phyloP scores from a whole-genome alignment of 495 filamentous ascomycete species.

The Cetradonia linearis region DNA sequence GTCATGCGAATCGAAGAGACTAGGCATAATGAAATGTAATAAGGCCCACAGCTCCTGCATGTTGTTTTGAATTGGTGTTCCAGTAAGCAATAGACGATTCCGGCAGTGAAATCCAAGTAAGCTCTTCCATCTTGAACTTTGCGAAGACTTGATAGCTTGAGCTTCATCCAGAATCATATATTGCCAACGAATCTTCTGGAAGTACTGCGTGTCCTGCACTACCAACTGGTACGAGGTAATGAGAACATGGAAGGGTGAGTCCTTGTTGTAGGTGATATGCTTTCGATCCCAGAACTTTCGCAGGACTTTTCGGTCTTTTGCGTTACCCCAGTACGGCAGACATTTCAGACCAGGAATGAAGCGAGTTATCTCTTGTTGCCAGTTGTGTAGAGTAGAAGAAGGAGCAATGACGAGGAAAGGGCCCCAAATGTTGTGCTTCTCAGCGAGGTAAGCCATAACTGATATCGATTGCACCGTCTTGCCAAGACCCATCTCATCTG shows the following conservation, averaged over 20 bases:
- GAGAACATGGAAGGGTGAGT: constrained; percentile 88
- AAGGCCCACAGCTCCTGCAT: constrained; percentile 99
- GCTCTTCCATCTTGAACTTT: constrained; percentile 93
- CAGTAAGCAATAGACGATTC: constrained; percentile 87
- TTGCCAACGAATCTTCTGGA: constrained; percentile 98
- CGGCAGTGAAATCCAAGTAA: constrained; percentile 89
- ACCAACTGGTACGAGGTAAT: constrained; percentile 97
- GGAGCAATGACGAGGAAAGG: constrained; percentile 96
- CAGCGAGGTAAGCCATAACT: constrained; percentile 97
- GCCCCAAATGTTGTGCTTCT: constrained; percentile 96
- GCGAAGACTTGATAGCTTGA: constrained; percentile 96
- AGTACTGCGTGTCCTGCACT: constrained; percentile 88
- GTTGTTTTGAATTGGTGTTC: constrained; percentile 98
- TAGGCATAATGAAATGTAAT: constrained; percentile 98
- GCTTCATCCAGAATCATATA: constrained; percentile 99
- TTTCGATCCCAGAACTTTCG: constrained; percentile 99
- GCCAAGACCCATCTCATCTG: constrained; percentile 98
- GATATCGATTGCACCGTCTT: constrained; percentile 99
- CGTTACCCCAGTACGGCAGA: constrained; percentile 92
- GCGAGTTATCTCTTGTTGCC: constrained; percentile 93
- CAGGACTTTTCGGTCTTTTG: constrained; percentile 87
- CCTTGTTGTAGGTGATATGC: constrained; percentile 85
- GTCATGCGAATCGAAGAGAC: constrained; percentile 94
- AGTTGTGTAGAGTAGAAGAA: constrained; percentile 94
- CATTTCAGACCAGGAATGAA: constrained; percentile 94